Evolutionary conservation across 192 early-diverging fungal species (phyloP), one percentile per base, ranked within the genome.

Genomic region (Coemansia sp.): DNA sequence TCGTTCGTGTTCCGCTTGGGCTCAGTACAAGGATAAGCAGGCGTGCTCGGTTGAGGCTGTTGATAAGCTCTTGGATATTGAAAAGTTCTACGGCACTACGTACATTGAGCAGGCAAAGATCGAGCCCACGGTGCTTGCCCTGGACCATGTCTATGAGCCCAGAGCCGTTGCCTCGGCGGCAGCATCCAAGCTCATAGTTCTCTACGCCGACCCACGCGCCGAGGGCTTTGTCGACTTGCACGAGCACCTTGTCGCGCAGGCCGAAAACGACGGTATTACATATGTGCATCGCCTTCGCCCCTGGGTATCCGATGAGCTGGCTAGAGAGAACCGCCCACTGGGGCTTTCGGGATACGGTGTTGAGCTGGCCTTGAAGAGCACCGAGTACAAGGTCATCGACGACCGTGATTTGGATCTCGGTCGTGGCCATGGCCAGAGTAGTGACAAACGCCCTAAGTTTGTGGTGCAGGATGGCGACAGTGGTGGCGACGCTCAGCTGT

Each of bases 341-440:
- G 67, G 82, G 10, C 74, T 99, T 26, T 74, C 89, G 10, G 97
- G 97, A 60, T 99, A 96, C 62, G 95, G 95, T 2, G 94, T 94
- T 9, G 94, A 95, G 71, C 83, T 99, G 38, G 90, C 88, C 11
- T 66, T 99, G n/a, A 99, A 99, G 79, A 97, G 87, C 57, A 94
- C 94, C 8, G 97, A 99, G 70, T 99, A 99, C 81, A 91, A 93
- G 74, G 95, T 95, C 18, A 90, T 91, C 39, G 97, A 99, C 65
- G 97, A 99, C 74, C 89, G 95, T 21, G 85, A 89, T 43, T 42
- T 79, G 9, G 61, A 51, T 14, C 11, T 65, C 85, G 34, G 79
- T 79, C 18, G 65, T 7, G 35, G 34, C 11, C 58, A 33, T 24
- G 20, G 37, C 24, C 51, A 11, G 28, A 51, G 24, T 23, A 7